A percentile compares a stretch with the other conserved stretches of the same genome.
Evolutionary conservation across 441 rosid genomes (phyloP).

Genomic region (Jatropha podagrica): DNA sequence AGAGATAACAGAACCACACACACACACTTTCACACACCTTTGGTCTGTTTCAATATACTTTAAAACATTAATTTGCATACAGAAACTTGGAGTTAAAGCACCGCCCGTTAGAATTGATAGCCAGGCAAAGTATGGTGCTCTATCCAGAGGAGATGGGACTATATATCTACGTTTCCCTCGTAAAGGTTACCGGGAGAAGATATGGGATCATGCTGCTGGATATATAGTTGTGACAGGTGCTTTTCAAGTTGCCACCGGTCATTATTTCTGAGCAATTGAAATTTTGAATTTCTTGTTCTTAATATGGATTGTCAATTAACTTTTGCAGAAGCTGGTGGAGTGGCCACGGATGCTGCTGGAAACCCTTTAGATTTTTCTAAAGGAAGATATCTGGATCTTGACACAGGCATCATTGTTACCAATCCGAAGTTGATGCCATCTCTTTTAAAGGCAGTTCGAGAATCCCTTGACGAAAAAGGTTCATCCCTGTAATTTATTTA

Average conservation of each 20-base stretch:
- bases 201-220: constrained; percentile 99
- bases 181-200: constrained; percentile 73
- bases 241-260: no score
- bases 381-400: constrained; percentile 74
- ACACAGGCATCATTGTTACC: constrained; percentile 75
- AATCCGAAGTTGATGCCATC: constrained; percentile 80
- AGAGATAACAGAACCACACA: no score
- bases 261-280: background rate
- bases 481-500: constrained; percentile 42
- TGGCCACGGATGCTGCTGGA: constrained; percentile 75
- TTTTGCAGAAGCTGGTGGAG: constrained; percentile 90
- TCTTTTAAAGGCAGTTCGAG: constrained; percentile 73
- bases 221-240: constrained; percentile 79
- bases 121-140: constrained; percentile 89
- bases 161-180: constrained; percentile 89
- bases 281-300: background rate
- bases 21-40: background rate
- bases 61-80: constrained; percentile 21
- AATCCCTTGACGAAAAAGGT: constrained; percentile 64
- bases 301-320: constrained; percentile 14
- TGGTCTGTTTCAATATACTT: background rate
- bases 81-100: constrained; percentile 94
- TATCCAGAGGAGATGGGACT: constrained; percentile 89
- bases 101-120: constrained; percentile 92
- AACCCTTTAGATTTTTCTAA: constrained; percentile 71